Conservation (phyloP, 2,329 filamentous ascomycete species). For the Cordyceps militaris region DNA sequence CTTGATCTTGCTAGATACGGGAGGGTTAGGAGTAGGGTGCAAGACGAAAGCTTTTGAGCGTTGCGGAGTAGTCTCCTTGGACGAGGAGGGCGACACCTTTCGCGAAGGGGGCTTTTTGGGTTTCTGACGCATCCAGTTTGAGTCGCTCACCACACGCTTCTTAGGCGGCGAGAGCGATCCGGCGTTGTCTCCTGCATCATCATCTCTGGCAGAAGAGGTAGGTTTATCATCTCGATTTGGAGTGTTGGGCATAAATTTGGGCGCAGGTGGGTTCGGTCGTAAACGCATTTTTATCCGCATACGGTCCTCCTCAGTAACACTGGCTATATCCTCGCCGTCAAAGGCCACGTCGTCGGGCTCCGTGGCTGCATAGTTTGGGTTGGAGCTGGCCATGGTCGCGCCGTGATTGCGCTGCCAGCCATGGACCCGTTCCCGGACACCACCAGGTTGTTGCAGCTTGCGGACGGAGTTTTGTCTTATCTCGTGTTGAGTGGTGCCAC, state of each 20-base stretch:
- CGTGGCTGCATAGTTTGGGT: slow-evolving; percentile 45
- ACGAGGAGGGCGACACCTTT: slow-evolving; percentile 29
- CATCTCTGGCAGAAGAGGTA: slow-evolving; percentile 14
- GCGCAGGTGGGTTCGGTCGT: slow-evolving; percentile 33
- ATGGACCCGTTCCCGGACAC: slow-evolving; percentile 72
- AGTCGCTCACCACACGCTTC: slow-evolving; percentile 89
- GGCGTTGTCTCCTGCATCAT: slow-evolving; percentile 27
- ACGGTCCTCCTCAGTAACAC: slow-evolving; percentile 55
- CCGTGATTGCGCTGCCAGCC: slow-evolving; percentile 79
- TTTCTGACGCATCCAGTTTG: slow-evolving; percentile 69
- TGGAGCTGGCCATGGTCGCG: slow-evolving; percentile 48
- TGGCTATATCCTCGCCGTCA: slow-evolving; percentile 48
- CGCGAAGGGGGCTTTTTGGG: slow-evolving; percentile 43
- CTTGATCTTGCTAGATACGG: slow-evolving; percentile 52
- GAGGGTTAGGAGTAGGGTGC: slow-evolving; percentile 45
- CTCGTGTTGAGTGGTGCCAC: slow-evolving; percentile 32
- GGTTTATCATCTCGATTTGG: slow-evolving; percentile 19
- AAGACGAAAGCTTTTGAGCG: slow-evolving; percentile 54
- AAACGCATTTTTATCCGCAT: slow-evolving; percentile 49
- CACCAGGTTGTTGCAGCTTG: slow-evolving; percentile 54
- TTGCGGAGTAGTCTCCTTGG: slow-evolving; percentile 19
- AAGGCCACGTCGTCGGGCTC: slow-evolving; percentile 57
- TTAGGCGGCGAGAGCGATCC: slow-evolving; percentile 60
- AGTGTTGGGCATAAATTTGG: slow-evolving; percentile 12
- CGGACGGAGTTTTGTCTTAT: slow-evolving; percentile 53